These are phyloP conservation scores for Paecilomyces formosus DNA, from an alignment of 2,329 filamentous ascomycete genomes.

Conservation along the genomic window DNA sequence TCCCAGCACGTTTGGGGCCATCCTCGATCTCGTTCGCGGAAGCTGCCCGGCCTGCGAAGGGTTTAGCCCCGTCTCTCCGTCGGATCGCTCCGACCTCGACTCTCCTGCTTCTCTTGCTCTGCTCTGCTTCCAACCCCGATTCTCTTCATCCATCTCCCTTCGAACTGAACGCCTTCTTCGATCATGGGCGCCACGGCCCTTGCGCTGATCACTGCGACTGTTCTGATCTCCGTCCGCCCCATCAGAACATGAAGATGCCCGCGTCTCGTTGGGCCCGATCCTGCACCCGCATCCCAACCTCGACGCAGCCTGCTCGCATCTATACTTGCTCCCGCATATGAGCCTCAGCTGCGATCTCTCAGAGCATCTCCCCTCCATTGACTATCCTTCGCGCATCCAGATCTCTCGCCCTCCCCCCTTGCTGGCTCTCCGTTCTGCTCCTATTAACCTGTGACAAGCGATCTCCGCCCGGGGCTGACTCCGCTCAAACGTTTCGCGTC, in stretches of 20 bases:
- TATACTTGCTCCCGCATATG: not conserved
- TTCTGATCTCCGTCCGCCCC: not conserved
- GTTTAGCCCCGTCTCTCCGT: not conserved
- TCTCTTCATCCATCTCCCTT: not conserved
- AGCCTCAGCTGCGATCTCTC: not conserved
- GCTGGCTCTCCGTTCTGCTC: conserved; percentile 2
- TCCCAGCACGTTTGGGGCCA: not conserved
- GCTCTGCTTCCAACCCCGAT: not conserved
- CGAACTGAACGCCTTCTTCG: not conserved
- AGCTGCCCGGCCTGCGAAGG: not conserved
- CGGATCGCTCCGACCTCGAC: not conserved
- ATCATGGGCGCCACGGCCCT: not conserved
- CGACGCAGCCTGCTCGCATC: not conserved
- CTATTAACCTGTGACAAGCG: not conserved
- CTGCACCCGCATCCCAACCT: not conserved
- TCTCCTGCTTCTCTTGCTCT: not conserved
- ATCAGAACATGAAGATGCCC: not conserved
- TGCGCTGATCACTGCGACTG: not conserved
- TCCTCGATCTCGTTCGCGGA: not conserved
- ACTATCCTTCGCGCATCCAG: not conserved
- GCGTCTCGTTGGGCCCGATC: not conserved
- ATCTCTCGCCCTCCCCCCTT: conserved; percentile 4
- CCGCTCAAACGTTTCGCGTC: not conserved
- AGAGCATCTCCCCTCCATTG: not conserved
- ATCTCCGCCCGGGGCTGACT: not conserved